Conservation (phyloP, 2,329 filamentous ascomycete species). For the Botrytis sinoallii region DNA sequence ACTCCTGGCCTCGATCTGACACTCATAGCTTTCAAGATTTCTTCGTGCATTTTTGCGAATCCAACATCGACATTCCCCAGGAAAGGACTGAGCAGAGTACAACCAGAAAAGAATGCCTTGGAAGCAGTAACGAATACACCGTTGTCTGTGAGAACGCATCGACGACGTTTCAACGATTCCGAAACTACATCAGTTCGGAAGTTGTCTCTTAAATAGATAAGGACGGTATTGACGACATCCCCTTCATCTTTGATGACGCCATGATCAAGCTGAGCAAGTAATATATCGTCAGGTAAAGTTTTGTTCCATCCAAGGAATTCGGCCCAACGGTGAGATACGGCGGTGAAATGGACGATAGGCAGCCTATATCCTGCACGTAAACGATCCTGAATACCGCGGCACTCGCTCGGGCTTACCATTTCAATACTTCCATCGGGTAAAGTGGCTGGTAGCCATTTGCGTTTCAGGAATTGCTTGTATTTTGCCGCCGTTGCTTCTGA, state of each 20-base stretch:
- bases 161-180: conserved; percentile 17
- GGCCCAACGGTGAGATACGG: conserved; percentile 24
- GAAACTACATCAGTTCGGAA: conserved; percentile 9
- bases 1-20: conserved; percentile 25
- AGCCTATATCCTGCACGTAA: conserved; percentile 25
- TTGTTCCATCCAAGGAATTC: conserved; percentile 27
- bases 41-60: conserved; percentile 27
- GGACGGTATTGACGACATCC: conserved; percentile 25
- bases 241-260: conserved; percentile 21
- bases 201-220: conserved; percentile 24
- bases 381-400: conserved; percentile 23
- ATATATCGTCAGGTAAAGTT: conserved; percentile 19
- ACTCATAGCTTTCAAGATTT: conserved; percentile 26
- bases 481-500: neutral
- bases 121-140: conserved; percentile 23
- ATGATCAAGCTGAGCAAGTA: conserved; percentile 27
- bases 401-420: conserved; percentile 24
- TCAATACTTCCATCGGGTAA: neutral
- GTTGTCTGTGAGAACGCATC: conserved; percentile 23
- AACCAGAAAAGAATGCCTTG: conserved; percentile 26
- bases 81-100: conserved; percentile 28
- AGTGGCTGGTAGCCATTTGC: conserved; percentile 28
- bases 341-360: conserved; percentile 19
- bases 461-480: conserved; percentile 13
- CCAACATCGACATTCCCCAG: conserved; percentile 28